A percentile compares a stretch with the other conserved stretches of the same genome.
Evolutionary conservation across 192 early-diverging fungal genomes (phyloP).

Genomic region (Gaertneriomyces semiglobifer): DNA sequence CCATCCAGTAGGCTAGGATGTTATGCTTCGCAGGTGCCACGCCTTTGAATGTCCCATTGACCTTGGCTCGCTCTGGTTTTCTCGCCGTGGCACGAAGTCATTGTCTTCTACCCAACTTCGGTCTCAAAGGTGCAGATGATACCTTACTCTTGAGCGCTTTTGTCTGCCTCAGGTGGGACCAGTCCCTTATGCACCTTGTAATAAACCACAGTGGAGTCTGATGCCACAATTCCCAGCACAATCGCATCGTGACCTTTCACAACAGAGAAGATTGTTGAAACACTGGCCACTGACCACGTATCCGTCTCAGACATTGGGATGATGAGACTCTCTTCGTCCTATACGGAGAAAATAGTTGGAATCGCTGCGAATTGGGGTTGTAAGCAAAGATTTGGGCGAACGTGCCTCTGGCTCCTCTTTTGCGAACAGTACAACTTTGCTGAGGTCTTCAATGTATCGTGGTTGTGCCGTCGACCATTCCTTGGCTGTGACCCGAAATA

Average conservation of each 20-base stretch:
- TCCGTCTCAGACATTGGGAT: constrained; percentile 19
- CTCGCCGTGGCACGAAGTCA: no score
- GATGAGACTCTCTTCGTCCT: constrained; percentile 11
- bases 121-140: no score
- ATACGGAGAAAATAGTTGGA: not conserved
- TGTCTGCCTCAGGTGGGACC: constrained; percentile 23
- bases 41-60: no score
- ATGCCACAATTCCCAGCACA: constrained; percentile 17
- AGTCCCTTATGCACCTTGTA: constrained; percentile 26
- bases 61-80: no score
- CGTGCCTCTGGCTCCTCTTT: not conserved
- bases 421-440: constrained; percentile 7
- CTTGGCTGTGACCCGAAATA: constrained; percentile 3
- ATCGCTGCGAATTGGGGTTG: not conserved
- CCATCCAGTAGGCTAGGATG: no score
- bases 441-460: not conserved
- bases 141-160: not conserved
- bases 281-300: constrained; percentile 19
- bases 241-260: not conserved
- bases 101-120: no score
- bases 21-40: no score
- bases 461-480: constrained; percentile 8
- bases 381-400: not conserved
- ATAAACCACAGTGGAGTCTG: constrained; percentile 30
- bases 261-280: not conserved